phyloP scores from a whole-genome alignment of 106 monocot species.

The Dendrobium huoshanense region DNA sequence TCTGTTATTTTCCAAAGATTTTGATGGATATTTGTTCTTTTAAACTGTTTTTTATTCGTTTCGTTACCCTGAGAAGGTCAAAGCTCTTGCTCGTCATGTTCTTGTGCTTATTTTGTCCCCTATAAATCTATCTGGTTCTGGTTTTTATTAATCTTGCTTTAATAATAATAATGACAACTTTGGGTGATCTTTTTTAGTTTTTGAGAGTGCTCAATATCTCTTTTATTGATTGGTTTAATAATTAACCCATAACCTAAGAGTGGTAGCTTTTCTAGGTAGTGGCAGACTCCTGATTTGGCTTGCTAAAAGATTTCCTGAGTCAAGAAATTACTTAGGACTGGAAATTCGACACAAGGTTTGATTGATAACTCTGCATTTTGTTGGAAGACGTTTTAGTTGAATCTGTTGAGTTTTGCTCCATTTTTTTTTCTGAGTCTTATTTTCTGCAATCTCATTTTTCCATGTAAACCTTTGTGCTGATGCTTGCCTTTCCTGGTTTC shows the following conservation, averaged over 20 bases:
- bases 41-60: neutral
- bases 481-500: neutral
- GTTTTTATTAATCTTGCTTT: neutral
- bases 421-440: neutral
- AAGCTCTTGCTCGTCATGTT: neutral
- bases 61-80: neutral
- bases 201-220: neutral
- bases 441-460: neutral
- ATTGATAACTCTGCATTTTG: neutral
- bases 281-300: constrained; percentile 96
- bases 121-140: neutral
- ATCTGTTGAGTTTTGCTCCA: neutral
- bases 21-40: neutral
- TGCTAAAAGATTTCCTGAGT: constrained; percentile 54
- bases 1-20: too few relatives aligned
- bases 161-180: neutral
- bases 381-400: neutral
- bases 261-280: constrained; percentile 41
- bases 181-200: neutral
- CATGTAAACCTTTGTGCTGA: neutral
- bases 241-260: neutral
- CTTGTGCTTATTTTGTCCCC: neutral
- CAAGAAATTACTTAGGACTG: constrained; percentile 73
- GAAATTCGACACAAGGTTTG: constrained; percentile 84
- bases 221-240: neutral